Base-by-base conservation (phyloP, 345 rosid genomes). In the Fremontodendron californicum region DNA sequence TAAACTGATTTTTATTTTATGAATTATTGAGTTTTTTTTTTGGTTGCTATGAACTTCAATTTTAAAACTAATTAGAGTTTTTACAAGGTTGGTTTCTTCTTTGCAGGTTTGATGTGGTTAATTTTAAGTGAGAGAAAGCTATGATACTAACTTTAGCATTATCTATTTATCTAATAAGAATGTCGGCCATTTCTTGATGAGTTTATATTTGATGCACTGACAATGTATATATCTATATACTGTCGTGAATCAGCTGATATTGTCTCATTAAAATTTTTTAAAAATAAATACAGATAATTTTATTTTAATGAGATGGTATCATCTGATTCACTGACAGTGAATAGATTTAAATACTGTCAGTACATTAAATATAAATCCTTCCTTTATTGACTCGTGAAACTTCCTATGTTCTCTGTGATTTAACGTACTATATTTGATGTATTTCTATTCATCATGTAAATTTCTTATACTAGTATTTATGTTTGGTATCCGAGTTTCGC, bases 161-260 rank as follows among this genome's bases (percentile, higher is more conserved):
- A n/a, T n/a, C n/a, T n/a, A n/a, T n/a, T 72, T 70, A 71, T 75
- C 63, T 87, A 81, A 78, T 79, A 85, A 85, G 87, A 88, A 94
- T 94, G 98, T 97, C 96, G 82, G 94, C 97, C 89, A 91, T 94
- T n/a, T n/a, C n/a, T n/a, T n/a, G n/a, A n/a, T n/a, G n/a, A n/a
- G n/a, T n/a, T n/a, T n/a, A n/a, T n/a, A n/a, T n/a, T n/a, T n/a
- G n/a, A n/a, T n/a, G n/a, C n/a, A n/a, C n/a, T n/a, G n/a, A n/a
- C n/a, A n/a, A n/a, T n/a, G n/a, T n/a, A n/a, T n/a, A n/a, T n/a
- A n/a, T n/a, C n/a, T n/a, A n/a, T n/a, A n/a, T n/a, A n/a, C n/a
- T n/a, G n/a, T n/a, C n/a, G n/a, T n/a, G n/a, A n/a, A n/a, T n/a
- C n/a, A n/a, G n/a, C n/a, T n/a, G n/a, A n/a, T n/a, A n/a, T n/a